Conservation (phyloP, 1,284 basidiomycete genomes). For the Puccinia polysora region DNA sequence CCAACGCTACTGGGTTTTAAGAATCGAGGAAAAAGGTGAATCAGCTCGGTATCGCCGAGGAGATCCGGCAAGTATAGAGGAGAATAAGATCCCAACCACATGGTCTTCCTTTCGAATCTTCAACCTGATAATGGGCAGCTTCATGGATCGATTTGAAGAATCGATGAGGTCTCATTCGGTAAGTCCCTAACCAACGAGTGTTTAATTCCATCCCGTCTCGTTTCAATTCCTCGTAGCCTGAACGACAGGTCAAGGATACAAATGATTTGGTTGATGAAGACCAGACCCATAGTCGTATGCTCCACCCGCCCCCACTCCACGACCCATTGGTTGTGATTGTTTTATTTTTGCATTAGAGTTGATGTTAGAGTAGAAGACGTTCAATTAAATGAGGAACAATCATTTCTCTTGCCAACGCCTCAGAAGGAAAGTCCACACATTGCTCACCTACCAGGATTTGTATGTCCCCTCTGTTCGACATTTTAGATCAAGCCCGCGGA, state of each 20-base stretch:
- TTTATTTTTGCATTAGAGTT: too few relatives aligned
- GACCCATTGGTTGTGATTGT: too few relatives aligned
- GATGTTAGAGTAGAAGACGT: too few relatives aligned
- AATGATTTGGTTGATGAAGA: conserved; percentile 47
- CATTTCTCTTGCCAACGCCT: too few relatives aligned
- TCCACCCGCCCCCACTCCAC: too few relatives aligned
- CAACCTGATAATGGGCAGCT: conserved; percentile 45
- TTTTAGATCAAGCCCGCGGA: too few relatives aligned
- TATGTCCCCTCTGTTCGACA: too few relatives aligned
- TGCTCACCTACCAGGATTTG: too few relatives aligned
- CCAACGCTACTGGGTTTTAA: conserved; percentile 48
- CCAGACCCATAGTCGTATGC: conserved; percentile 55
- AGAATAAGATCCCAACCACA: conserved; percentile 54
- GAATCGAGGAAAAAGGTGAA: conserved; percentile 49
- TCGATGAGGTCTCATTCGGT: conserved; percentile 53
- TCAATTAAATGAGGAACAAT: too few relatives aligned
- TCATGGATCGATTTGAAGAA: conserved; percentile 53
- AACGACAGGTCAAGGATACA: conserved; percentile 56
- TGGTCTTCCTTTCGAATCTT: not conserved
- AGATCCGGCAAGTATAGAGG: conserved; percentile 55
- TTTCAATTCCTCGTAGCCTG: conserved; percentile 54
- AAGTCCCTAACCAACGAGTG: conserved; percentile 55
- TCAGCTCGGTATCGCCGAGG: conserved; percentile 52
- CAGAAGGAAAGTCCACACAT: too few relatives aligned
- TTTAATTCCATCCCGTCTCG: conserved; percentile 52